Conservation (phyloP, 768 basidiomycete species). For the Crucibulum laeve region DNA sequence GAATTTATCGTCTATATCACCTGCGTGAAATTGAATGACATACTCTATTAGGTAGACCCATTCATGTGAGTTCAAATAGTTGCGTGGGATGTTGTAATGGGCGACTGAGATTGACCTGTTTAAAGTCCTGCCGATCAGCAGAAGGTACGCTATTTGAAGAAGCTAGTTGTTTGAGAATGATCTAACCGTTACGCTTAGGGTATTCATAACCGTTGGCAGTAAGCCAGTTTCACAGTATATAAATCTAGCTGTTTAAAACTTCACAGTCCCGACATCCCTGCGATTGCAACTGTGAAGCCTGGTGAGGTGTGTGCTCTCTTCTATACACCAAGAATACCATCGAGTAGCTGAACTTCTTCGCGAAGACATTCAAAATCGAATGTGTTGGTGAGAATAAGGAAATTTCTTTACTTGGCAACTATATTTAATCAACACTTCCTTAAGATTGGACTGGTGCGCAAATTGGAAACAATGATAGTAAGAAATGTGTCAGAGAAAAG, state of each 20-base stretch:
- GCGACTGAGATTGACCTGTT: neutral
- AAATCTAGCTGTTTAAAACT: too few relatives aligned
- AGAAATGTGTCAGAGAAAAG: too few relatives aligned
- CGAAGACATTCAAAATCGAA: constrained; percentile 65
- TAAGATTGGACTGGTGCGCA: constrained; percentile 81
- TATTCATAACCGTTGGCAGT: constrained; percentile 75
- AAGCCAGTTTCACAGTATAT: constrained; percentile 24
- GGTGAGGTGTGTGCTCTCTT: constrained; percentile 37
- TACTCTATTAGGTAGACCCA: constrained; percentile 55
- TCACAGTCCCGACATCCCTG: constrained; percentile 63
- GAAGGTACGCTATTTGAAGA: constrained; percentile 33
- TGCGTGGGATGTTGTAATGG: too few relatives aligned
- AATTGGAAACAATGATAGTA: constrained; percentile 72
- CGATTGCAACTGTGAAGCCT: constrained; percentile 56
- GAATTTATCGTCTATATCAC: constrained; percentile 1
- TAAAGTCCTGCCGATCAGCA: constrained; percentile 48
- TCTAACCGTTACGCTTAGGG: constrained; percentile 31
- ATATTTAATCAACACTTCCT: neutral
- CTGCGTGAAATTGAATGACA: neutral
- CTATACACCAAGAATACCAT: neutral
- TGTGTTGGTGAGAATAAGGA: constrained; percentile 46
- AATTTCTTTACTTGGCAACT: neutral
- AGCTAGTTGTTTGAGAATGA: neutral
- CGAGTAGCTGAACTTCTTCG: neutral
- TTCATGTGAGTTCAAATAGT: constrained; percentile 45